Evolutionary conservation across 371 early-diverging fungal species (phyloP).

Genomic region (Haplosporangium sp.): DNA sequence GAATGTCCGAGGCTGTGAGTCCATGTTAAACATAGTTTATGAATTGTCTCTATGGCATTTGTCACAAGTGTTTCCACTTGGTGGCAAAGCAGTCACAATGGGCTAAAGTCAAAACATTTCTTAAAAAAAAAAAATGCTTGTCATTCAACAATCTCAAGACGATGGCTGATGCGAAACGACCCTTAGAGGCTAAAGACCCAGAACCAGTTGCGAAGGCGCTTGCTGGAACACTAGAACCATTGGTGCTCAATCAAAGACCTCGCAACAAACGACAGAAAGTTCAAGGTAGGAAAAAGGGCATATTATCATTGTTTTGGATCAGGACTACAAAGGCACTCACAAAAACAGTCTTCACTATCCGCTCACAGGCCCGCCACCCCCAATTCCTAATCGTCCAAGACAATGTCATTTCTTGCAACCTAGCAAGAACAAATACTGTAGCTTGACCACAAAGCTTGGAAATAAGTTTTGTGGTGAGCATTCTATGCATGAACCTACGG

Average conservation of each 20-base stretch:
- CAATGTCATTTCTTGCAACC: constrained; percentile 61
- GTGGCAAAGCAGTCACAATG: constrained; percentile 22
- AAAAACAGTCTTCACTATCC: neutral
- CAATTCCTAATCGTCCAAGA: constrained; percentile 50
- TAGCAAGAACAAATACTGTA: constrained; percentile 73
- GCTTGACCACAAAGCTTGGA: constrained; percentile 67
- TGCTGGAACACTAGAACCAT: constrained; percentile 46
- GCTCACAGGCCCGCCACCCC: constrained; percentile 43
- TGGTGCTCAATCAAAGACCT: constrained; percentile 37
- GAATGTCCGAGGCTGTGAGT: neutral
- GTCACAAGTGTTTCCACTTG: neutral
- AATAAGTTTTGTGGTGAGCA: constrained; percentile 81
- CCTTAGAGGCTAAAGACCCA: constrained; percentile 31
- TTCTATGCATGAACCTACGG: constrained; percentile 52
- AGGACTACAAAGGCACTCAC: neutral
- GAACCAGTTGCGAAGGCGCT: constrained; percentile 43
- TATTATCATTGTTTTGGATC: too few relatives aligned
- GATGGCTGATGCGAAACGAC: constrained; percentile 49
- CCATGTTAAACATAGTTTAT: neutral
- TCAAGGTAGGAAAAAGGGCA: constrained; percentile 22
- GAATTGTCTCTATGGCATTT: neutral
- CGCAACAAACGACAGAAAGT: constrained; percentile 51
- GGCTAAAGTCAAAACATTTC: neutral
- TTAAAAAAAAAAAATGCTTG: neutral
- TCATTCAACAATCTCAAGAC: constrained; percentile 1